Base-by-base conservation (phyloP, 129 eudicot species). In the Lonicera japonica region DNA sequence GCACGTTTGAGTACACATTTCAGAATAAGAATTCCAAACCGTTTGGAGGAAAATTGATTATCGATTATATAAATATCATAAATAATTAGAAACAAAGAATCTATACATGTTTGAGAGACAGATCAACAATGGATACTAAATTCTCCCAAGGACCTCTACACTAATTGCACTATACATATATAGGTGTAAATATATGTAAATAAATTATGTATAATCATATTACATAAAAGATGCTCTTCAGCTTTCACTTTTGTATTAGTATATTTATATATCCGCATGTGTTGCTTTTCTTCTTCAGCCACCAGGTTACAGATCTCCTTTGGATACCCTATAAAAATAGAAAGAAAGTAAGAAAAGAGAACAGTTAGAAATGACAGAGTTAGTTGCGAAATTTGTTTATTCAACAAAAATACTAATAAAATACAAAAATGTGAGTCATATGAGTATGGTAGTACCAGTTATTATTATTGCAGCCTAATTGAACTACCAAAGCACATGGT, bases 221-320 rank as follows among this genome's bases (percentile, higher is more conserved):
- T n/a, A n/a, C n/a, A n/a, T n/a, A n/a, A n/a, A 29, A 1, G 36
- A 29, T 29, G 36, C 36, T 29, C n/a, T n/a, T n/a, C n/a, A n/a
- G n/a, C n/a, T 29, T 29, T 29, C 36, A 29, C 36, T 29, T 6
- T 29, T 29, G 36, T 29, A 29, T 29, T 29, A 6, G 0, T 5
- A 50, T 50, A 17, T 16, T n/a, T 50, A 14, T 50, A 50, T 50
- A 50, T 0, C 55, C 1, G 55, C 34, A 11, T 11, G 58, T 1
- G 21, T 18, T 4, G 8, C 47, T n/a, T 15, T 60, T 54, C 50
- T 41, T 54, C 36, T 73, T 50, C 76, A 72, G 63, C 79, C 77
- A 69, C 43, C 76, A 65, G 73, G 73, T 61, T 18, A 43, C 79
- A 52, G 77, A 59, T 70, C 55, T 76, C 88, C 94, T 85, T 85